Base-by-base conservation (phyloP, 1,284 basidiomycete species). In the Sanghuangporus weigelae region DNA sequence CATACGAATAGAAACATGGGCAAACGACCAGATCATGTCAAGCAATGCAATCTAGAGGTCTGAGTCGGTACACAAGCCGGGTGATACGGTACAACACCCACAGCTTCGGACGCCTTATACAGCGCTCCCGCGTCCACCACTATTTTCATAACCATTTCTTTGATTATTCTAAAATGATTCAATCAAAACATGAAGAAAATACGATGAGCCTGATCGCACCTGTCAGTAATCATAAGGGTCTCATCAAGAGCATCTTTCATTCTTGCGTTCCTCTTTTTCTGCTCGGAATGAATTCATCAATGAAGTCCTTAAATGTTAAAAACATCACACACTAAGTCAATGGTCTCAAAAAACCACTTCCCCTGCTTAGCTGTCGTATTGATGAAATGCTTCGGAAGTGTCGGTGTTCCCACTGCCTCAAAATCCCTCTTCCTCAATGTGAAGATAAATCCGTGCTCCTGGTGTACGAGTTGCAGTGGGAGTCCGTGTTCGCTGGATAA, bases 71-170 rank as follows among this genome's bases (percentile, higher is more conserved):
- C 12, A 11, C 19, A n/a, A 38, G 26, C 57, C 55, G 8, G 50
- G 11, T 11, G 35, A 42, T 49, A 35, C 11, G 55, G 21, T 7
- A 6, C 5, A 42, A 31, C 7, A 72, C 78, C 60, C 67, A 92
- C 92, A n/a, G 92, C 91, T 77, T 96, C 94, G 0, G 92, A 93
- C 7, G 90, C 88, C 66, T 89, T 89, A 73, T 94, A 95, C n/a
- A 96, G 75, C 16, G 84, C 87, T 1, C 88, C 86, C 23, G 92
- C 82, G 64, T 91, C 79, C 0, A 76, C 75, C 1, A 93, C 70
- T 36, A 95, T 82, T 49, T 86, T 81, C 0, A 77, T 74, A 0
- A 90, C 82, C 23, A 96, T 76, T 21, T 88, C 85, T 66, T 87
- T 81, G 38, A 95, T 86, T 51, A 93, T 87, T 66, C 90, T 90